Base-by-base conservation (phyloP, 768 basidiomycete species). In the Serendipita vermifera region DNA sequence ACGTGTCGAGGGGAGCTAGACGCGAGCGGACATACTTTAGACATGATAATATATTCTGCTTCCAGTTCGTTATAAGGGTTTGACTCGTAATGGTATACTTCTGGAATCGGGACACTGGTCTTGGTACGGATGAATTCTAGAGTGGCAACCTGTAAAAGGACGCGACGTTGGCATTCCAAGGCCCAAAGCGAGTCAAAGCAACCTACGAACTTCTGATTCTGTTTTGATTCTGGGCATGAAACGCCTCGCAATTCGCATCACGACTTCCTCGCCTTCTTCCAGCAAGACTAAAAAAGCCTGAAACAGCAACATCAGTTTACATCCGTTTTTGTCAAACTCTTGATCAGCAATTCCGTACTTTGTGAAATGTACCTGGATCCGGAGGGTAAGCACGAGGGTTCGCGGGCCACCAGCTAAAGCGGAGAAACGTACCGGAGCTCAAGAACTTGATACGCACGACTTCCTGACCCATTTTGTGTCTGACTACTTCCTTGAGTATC, bases 221-320 rank as follows among this genome's bases (percentile, higher is more conserved):
- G 85, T 88, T 71, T 91, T 91, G 61, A 88, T 75, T 32, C 83
- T 77, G 1, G 87, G 83, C 85, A 90, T 87, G 67, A 85, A 90
- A 7, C 84, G 78, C 53, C 87, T 81, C 2, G 87, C 87, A 22
- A 90, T 85, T 35, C 87, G 79, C 4, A 84, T 85, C 5, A 91
- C 81, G 38, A 90, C 66, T 57, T 84, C 75, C 53, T 75, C 57
- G 41, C 75, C 70, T 62, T 83, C 78, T 17, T 69, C 72, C 17
- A 89, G 75, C 5, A 80, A 83, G 53, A 89, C 71, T 1, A 87
- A 75, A 70, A 88, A 90, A 29, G 85, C 87, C 85, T 88, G 58
- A 55, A 32, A 56, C 24, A 59, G 36, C 41, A 46, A 54, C 39
- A 3, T 39, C 6, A 20, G 38, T 54, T 57, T 29, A 11, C 5